Conservation (phyloP, 164 flowering plant species). For the Pachysandra terminalis region DNA sequence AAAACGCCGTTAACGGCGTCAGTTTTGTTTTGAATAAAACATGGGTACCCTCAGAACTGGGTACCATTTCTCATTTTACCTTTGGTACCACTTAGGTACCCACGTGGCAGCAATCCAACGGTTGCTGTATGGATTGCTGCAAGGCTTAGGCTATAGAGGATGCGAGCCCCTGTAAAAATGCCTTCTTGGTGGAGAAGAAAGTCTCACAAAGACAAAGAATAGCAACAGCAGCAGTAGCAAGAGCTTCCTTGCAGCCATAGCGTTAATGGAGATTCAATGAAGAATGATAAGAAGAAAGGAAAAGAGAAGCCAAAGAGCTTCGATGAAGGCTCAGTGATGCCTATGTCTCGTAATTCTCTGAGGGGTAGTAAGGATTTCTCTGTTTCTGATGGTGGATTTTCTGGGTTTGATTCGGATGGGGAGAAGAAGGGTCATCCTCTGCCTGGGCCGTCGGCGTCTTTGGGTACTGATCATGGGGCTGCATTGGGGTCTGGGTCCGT, state of each 20-base stretch:
- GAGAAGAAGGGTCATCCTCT: slow-evolving; percentile 57
- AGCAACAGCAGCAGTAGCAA: slow-evolving; percentile 18
- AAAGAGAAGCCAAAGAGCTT: slow-evolving; percentile 41
- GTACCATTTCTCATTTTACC: no score
- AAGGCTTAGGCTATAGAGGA: no score
- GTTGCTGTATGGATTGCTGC: no score
- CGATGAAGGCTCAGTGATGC: slow-evolving; percentile 26
- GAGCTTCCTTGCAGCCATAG: slow-evolving; percentile 1
- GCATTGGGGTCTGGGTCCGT: slow-evolving; percentile 52
- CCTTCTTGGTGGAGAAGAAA: slow-evolving; percentile 67
- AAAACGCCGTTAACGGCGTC: no score
- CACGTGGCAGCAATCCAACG: no score
- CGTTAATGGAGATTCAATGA: slow-evolving; percentile 9
- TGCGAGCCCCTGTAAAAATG: slow-evolving; percentile 37
- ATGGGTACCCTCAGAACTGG: no score
- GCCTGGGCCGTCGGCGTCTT: slow-evolving; percentile 51
- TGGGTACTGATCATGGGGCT: slow-evolving; percentile 31
- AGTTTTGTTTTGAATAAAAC: no score
- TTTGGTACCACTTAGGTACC: no score
- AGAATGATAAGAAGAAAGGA: slow-evolving; percentile 17
- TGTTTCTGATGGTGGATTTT: slow-evolving; percentile 30
- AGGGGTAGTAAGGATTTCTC: slow-evolving; percentile 28
- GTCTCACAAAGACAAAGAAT: slow-evolving; percentile 34
- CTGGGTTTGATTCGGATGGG: slow-evolving; percentile 55
- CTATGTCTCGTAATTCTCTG: slow-evolving; percentile 28